Base-by-base conservation (phyloP, 164 flowering plant species). In the Stephania cephalantha region DNA sequence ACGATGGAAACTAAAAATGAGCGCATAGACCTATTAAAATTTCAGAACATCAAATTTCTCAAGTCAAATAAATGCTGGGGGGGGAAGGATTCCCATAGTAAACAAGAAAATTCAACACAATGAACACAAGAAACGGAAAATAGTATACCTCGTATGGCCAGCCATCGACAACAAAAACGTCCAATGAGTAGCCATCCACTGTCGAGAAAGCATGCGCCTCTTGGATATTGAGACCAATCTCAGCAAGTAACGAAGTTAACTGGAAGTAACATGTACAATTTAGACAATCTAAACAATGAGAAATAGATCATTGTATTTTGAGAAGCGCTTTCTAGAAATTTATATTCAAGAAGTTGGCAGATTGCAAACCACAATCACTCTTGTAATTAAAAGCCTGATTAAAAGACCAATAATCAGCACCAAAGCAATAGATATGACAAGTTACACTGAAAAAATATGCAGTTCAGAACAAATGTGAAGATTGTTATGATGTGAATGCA, bases 201-300 rank as follows among this genome's bases (percentile, higher is more conserved):
- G 98, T 92, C 30, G 98, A 95, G 83, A 95, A 95, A 50, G 93
- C 98, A 86, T 92, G 98, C 76, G 97, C 97, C 85, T 95, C 98
- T 85, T 91, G 97, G 80, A 95, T 95, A 81, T 95, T 95, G 81
- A 95, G 83, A 53, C 97, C 97, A 84, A 92, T 74, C 81, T 95
- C 98, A 76, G 90, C 89, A 78, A 95, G 91, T 75, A 91, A 81
- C 44, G 90, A 81, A 73, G 98, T 95, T 78, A 96, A 84, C 99
- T 96, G 93, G 46, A 80, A 82, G 79, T 63, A 61, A 61, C 66
- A 61, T 58, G 9, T 71, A 78, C 25, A 79, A 29, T 45, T 42
- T 44, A 35, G 48, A 69, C 5, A 35, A 69, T 6, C n/a, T 1
- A 75, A 18, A 64, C 48, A 9, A 50, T 18, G 45, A 68, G 46